Base-by-base conservation (phyloP, 495 filamentous ascomycete species). In the Penicillium argentinense region DNA sequence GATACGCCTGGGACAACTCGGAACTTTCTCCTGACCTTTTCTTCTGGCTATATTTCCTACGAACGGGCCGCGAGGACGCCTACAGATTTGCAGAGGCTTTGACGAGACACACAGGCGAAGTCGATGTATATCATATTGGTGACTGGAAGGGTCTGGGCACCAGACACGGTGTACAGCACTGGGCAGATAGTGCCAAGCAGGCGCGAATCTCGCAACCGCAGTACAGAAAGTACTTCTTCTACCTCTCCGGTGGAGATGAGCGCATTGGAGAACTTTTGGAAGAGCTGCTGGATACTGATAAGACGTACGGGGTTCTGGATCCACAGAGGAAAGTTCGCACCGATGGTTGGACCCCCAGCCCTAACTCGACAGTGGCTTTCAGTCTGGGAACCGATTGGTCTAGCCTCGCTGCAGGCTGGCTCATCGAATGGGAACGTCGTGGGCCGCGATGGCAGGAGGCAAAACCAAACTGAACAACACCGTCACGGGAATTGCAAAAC, bases 1-100 rank as follows among this genome's bases (percentile, higher is more conserved):
- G 75, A 0, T 79, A 68, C 59, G 75, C 75, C 2, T 79, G 75
- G 75, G 75, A 77, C 39, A 79, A 79, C 54, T 77, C 73, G 1
- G 75, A 79, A 38, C 64, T 79, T 5, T 79, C 75, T 3, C 67
- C 75, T 1, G 74, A 79, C 43, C 57, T 76, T 0, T 79, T 69
- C 53, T 61, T 79, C 17, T 79, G 75, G 75, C 69, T 70, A 5
- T 72, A 79, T 42, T 79, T 74, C 52, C 62, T 79, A 8, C 69
- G 67, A 13, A 79, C 72, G 0, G 71, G 72, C 4, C 57, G 66
- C 16, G 62, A 61, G 6, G 69, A 75, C 40, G 64, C 72, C 9
- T 79, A 67, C 40, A 63, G 67, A 5, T 64, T 79, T 39, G 75
- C 73, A 2, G 75, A 79, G 46, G 67, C 72, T 0, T 53, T 76